These are phyloP conservation scores for Metschnikowia kunwiensis DNA, from an alignment of 805 yeast species.

Conservation along the genomic window DNA sequence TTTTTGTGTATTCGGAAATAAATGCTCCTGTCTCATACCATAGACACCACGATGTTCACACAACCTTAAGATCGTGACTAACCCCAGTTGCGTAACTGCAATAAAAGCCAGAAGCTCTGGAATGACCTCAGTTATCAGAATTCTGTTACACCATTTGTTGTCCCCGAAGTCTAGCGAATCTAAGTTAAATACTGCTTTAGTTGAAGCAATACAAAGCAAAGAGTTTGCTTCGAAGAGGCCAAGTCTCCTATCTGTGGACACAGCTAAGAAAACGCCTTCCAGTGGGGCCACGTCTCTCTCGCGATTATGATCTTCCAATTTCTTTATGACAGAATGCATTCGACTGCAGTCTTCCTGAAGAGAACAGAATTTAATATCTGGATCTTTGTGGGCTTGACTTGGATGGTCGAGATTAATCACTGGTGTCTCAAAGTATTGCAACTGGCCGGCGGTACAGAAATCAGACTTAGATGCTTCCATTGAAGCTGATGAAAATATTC, in stretches of 20 bases:
- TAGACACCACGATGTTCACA: slow-evolving; percentile 35
- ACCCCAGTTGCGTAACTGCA: slow-evolving; percentile 38
- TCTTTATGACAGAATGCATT: slow-evolving; percentile 15
- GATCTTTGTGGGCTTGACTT: neutral
- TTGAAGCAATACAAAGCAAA: slow-evolving; percentile 13
- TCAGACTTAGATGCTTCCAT: slow-evolving; percentile 19
- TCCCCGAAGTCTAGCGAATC: slow-evolving; percentile 22
- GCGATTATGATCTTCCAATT: neutral
- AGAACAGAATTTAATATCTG: slow-evolving; percentile 20
- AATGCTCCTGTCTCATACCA: slow-evolving; percentile 44
- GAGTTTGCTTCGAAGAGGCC: slow-evolving; percentile 16
- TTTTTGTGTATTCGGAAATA: slow-evolving; percentile 35
- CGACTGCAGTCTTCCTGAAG: slow-evolving; percentile 37
- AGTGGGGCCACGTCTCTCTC: no score
- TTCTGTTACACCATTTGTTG: slow-evolving; percentile 30
- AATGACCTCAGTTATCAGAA: slow-evolving; percentile 33
- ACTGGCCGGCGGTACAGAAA: slow-evolving; percentile 30
- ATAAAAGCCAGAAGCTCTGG: slow-evolving; percentile 36
- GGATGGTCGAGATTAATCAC: slow-evolving; percentile 14
- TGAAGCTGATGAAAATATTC: slow-evolving; percentile 22
- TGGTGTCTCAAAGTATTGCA: slow-evolving; percentile 35
- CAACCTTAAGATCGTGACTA: slow-evolving; percentile 34
- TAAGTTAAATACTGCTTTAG: slow-evolving; percentile 11
- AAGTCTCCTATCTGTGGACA: slow-evolving; percentile 13
- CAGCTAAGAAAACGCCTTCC: slow-evolving; percentile 9